Percentiles rank a stretch among this genome's conserved stretches.
phyloP scores from a whole-genome alignment of 2,329 filamentous ascomycete species.

The Fusarium cicatricum region DNA sequence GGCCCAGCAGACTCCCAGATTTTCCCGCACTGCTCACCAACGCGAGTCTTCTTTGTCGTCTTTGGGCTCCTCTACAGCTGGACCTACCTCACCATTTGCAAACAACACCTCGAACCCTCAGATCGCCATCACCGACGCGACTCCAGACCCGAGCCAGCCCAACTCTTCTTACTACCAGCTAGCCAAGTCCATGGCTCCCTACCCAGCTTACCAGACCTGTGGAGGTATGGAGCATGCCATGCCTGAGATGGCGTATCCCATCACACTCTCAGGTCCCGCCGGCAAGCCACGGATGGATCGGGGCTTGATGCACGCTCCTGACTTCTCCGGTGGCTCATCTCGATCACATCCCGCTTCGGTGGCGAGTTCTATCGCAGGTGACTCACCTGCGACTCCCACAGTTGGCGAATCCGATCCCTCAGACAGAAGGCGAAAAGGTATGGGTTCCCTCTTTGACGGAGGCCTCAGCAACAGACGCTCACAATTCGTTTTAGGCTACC shows the following conservation, averaged over 20 bases:
- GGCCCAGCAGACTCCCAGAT: slow-evolving; percentile 50
- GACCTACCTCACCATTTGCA: slow-evolving; percentile 67
- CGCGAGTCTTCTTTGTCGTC: slow-evolving; percentile 70
- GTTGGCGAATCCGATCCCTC: slow-evolving; percentile 58
- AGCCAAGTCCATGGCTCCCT: slow-evolving; percentile 55
- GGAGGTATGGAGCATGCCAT: slow-evolving; percentile 48
- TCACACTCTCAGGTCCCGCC: slow-evolving; percentile 48
- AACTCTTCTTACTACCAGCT: slow-evolving; percentile 57
- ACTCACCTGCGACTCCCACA: slow-evolving; percentile 67
- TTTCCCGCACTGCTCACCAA: slow-evolving; percentile 58
- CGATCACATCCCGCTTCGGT: slow-evolving; percentile 63
- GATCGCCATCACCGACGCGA: slow-evolving; percentile 62
- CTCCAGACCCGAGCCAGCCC: slow-evolving; percentile 50
- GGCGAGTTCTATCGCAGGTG: slow-evolving; percentile 64
- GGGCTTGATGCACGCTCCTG: slow-evolving; percentile 55
- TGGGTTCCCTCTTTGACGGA: slow-evolving; percentile 36
- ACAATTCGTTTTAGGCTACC: slow-evolving; percentile 62
- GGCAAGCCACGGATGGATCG: slow-evolving; percentile 52
- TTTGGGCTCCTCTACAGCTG: slow-evolving; percentile 63
- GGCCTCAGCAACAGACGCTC: slow-evolving; percentile 56
- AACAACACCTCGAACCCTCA: slow-evolving; percentile 65
- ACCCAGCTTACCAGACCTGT: slow-evolving; percentile 52
- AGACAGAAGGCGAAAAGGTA: slow-evolving; percentile 64
- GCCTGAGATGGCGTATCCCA: slow-evolving; percentile 52
- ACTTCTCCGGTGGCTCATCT: slow-evolving; percentile 52